phyloP scores from a whole-genome alignment of 805 yeast species.

The Candida multigemmis region DNA sequence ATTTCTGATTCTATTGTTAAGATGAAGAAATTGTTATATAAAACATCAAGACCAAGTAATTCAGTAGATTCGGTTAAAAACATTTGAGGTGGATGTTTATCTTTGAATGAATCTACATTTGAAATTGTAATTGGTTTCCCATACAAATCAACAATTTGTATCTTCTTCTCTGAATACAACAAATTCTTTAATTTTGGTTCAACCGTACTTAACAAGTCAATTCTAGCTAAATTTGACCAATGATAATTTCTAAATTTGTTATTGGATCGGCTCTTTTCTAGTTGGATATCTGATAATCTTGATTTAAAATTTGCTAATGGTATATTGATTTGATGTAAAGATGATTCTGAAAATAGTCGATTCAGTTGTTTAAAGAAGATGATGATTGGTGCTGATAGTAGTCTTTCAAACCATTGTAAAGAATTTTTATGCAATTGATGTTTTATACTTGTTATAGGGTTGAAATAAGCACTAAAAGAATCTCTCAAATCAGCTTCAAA shows the following conservation, averaged over 20 bases:
- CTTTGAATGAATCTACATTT: no score
- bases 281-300: conserved; percentile 3
- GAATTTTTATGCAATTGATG: conserved; percentile 11
- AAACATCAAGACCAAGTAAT: no score
- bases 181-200: no score
- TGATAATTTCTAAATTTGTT: conserved; percentile 27
- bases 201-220: no score
- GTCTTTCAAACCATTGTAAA: conserved; percentile 19
- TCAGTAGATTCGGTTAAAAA: no score
- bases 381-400: conserved; percentile 20
- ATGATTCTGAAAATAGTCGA: conserved; percentile 16
- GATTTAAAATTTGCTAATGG: conserved; percentile 9
- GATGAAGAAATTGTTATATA: conserved; percentile 22
- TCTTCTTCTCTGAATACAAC: no score
- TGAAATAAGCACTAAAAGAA: no score
- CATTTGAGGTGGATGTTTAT: no score
- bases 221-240: conserved; percentile 17
- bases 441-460: conserved; percentile 5
- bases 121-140: no score
- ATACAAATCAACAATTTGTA: no score
- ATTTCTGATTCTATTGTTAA: conserved; percentile 12
- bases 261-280: no score
- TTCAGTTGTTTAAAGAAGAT: conserved; percentile 18
- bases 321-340: conserved; percentile 12
- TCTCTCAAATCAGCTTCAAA: no score